Evolutionary conservation across 108 stramenopile species (phyloP), one percentile per base, ranked within the genome.

Genomic region (Stephanodiscus minutulus): DNA sequence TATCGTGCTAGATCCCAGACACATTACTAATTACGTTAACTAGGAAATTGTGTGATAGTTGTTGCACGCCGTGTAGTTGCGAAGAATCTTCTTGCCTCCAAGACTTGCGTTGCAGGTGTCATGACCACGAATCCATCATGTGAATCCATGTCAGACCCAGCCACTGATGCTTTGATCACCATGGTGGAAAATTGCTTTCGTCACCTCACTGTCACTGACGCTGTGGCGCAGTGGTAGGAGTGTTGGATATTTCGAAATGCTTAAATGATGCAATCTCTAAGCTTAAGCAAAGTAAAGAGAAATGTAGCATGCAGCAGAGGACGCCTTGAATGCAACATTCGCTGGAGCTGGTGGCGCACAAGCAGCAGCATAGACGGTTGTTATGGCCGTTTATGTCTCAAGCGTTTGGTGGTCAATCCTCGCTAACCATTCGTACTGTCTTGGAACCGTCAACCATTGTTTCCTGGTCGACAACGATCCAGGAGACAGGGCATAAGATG

Each of bases 181-280:
- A 98, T 98, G 97, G 86, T 97, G 41, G 93, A 96, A 71, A 94
- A 95, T 74, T 90, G 79, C 41, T 95, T 96, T 77, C 78, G 96
- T 10, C 96, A 97, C 71, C 82, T 97, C 53, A 96, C 97, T 31
- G 97, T 97, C 27, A 77, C 92, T 13, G 96, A 96, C 58, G 83
- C 84, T 36, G 77, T 57, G 95, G 91, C 1, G 74, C 79, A 15
- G 89, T 96, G 25, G 90, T 91, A 27, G 96, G 96, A 2, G 63
- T 96, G 58, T 81, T 98, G 52, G 96, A 96, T 73, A 98, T 98
- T 57, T 96, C 95, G 5, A 97, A 97, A 71, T 97, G 96, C 52
- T 74, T 98, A 82, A 94, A 96, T 78, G 96, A 97, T 76, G 97
- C 96, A 2, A 93, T 98, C 61, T 71, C 82, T n/a, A 94, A 71